Evolutionary conservation across 257 asterid species (phyloP), one percentile per base, ranked within the genome.

Genomic region (Datura wrightii): DNA sequence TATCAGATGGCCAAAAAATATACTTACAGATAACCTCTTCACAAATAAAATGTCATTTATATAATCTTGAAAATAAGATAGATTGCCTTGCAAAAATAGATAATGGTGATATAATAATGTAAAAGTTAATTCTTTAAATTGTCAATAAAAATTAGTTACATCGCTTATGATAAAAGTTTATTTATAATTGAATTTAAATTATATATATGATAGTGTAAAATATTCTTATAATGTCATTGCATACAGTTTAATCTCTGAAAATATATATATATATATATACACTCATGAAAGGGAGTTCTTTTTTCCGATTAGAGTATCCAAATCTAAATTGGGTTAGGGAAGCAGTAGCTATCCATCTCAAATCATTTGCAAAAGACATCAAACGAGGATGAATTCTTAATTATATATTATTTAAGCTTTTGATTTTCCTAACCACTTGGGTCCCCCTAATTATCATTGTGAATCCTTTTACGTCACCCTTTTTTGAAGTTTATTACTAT

Each of bases 361-460:
- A 65, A 79, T 84, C 55, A 82, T 70, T 44, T 74, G 79, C 69
- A 84, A 88, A 83, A 24, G 90, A 87, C 84, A 85, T 60, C 62
- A 39, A 9, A 62, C 11, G 31, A 55, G 70, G 36, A 87, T 71
- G 83, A 89, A 89, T 90, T 90, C 83, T 48, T 72, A 74, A 74
- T 74, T 46, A 39, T 39, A 39, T 39, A 48, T 46, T 67, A 67
- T 37, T 90, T 88, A 87, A 87, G 84, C 89, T 66, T 87, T 37
- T 76, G 80, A 46, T 83, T 86, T 93, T 94, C 92, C 89, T 89
- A 93, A 90, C 97, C 86, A 90, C 93, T 89, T 89, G 69, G 95
- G 96, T 83, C 86, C 94, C 95, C 85, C 85, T 82, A 84, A 48
- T 81, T 88, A 93, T 94, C 90, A 89, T 92, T 90, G 93, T n/a